Conservation (phyloP, 768 basidiomycete genomes). For the Royoungia palumana region DNA sequence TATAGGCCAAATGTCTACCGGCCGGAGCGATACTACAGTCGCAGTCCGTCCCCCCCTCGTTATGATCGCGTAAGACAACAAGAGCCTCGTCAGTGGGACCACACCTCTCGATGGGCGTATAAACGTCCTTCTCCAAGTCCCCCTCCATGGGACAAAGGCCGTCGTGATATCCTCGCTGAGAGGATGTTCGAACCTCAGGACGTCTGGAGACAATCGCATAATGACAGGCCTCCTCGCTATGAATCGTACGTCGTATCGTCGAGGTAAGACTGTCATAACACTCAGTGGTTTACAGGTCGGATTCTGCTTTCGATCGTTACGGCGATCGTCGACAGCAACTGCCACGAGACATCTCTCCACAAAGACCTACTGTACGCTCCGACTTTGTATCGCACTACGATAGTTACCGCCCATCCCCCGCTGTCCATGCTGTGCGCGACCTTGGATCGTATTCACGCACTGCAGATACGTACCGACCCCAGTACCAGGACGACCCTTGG, state of each 20-base stretch:
- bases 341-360: conserved; percentile 37
- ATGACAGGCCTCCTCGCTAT: conserved; percentile 40
- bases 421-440: conserved; percentile 38
- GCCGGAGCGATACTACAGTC: conserved; percentile 36
- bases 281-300: conserved; percentile 21
- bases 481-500: conserved; percentile 37
- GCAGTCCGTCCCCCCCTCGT: conserved; percentile 53
- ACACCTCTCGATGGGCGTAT: conserved; percentile 42
- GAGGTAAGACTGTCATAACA: conserved; percentile 22
- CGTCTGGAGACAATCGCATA: conserved; percentile 60
- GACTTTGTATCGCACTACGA: conserved; percentile 40
- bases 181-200: conserved; percentile 74
- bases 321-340: conserved; percentile 35
- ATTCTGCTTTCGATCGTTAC: conserved; percentile 33
- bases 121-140: conserved; percentile 40
- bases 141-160: conserved; percentile 29
- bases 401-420: conserved; percentile 46
- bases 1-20: conserved; percentile 43
- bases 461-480: conserved; percentile 53
- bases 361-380: conserved; percentile 30
- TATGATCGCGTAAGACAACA: conserved; percentile 39
- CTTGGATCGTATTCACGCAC: conserved; percentile 33
- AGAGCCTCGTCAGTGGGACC: conserved; percentile 49
- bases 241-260: conserved; percentile 38
- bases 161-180: conserved; percentile 40